Percentiles rank a stretch among this genome's conserved stretches.
Conservation (phyloP, 169 alveolate species). For the Eimeria acervulina region DNA sequence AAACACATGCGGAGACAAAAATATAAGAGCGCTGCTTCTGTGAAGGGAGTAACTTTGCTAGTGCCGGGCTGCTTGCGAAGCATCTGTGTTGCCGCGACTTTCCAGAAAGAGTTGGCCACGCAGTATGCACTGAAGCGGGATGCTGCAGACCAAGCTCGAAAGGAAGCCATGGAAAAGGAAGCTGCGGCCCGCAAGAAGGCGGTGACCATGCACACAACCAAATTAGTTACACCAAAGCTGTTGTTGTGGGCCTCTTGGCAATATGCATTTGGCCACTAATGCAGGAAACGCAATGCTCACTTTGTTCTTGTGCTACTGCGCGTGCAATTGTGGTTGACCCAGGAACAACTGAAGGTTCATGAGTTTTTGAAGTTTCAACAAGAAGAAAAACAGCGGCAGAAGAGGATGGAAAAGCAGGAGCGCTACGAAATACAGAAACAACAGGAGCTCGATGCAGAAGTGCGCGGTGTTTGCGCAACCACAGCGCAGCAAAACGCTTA, state of each 20-base stretch:
- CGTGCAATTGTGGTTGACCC: conserved; percentile 8
- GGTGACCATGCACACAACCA: conserved; percentile 20
- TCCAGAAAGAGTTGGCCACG: conserved; percentile 72
- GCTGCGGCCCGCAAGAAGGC: conserved; percentile 64
- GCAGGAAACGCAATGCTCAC: neutral
- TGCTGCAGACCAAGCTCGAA: conserved; percentile 60
- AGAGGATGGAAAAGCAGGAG: conserved; percentile 28
- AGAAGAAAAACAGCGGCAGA: conserved; percentile 32
- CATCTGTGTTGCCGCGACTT: neutral
- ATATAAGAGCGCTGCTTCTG: neutral
- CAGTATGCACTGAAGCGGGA: conserved; percentile 66
- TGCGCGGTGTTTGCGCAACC: too few relatives aligned
- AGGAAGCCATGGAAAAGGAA: conserved; percentile 63
- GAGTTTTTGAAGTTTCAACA: conserved; percentile 55
- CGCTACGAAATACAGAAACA: conserved; percentile 56
- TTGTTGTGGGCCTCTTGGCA: neutral
- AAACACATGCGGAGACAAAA: neutral
- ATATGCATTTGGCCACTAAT: neutral
- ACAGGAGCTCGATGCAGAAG: conserved; percentile 69
- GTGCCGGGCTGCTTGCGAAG: neutral
- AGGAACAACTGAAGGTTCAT: conserved; percentile 70
- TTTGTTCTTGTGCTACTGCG: neutral
- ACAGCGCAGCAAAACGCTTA: neutral
- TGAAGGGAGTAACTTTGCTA: neutral
- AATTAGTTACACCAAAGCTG: neutral